Evolutionary conservation across 768 basidiomycete genomes (phyloP).

Genomic region (Mrakia frigida): DNA sequence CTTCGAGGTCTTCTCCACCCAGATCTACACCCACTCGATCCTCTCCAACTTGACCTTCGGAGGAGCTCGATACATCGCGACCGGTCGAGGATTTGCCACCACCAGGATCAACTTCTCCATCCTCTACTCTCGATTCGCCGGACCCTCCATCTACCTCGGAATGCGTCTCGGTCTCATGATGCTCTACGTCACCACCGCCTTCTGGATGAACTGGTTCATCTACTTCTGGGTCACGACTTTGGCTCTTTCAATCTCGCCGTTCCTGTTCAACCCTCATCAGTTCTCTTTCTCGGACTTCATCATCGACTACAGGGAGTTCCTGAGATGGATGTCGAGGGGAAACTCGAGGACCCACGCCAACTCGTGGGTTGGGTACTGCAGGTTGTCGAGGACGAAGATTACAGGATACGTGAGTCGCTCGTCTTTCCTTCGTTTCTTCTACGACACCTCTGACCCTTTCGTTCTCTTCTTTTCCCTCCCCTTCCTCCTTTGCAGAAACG

Average conservation of each 20-base stretch:
- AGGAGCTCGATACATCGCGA: slow-evolving; percentile 97
- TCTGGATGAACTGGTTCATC: slow-evolving; percentile 53
- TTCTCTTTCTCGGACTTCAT: slow-evolving; percentile 96
- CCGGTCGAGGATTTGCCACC: slow-evolving; percentile 97
- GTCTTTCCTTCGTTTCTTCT: no score
- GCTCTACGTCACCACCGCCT: slow-evolving; percentile 83
- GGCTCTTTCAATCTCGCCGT: slow-evolving; percentile 86
- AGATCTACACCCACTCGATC: slow-evolving; percentile 97
- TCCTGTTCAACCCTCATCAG: slow-evolving; percentile 99
- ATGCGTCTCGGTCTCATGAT: slow-evolving; percentile 87
- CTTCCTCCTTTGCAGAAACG: no score
- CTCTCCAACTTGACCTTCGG: slow-evolving; percentile 94
- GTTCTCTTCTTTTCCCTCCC: no score
- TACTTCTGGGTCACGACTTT: slow-evolving; percentile 62
- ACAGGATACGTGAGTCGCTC: slow-evolving; percentile 88
- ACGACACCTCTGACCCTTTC: no score
- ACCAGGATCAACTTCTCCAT: slow-evolving; percentile 91
- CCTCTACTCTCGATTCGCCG: slow-evolving; percentile 95
- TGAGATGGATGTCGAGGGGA: slow-evolving; percentile 98
- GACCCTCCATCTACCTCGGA: slow-evolving; percentile 95
- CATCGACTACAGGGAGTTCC: slow-evolving; percentile 93
- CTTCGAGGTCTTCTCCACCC: slow-evolving; percentile 97
- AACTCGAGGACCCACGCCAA: slow-evolving; percentile 96
- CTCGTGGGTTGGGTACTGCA: slow-evolving; percentile 99
- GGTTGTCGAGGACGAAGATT: slow-evolving; percentile 93